These are phyloP conservation scores for Hypoxylon crocopeplum DNA, from an alignment of 495 filamentous ascomycete species.

Conservation along the genomic window DNA sequence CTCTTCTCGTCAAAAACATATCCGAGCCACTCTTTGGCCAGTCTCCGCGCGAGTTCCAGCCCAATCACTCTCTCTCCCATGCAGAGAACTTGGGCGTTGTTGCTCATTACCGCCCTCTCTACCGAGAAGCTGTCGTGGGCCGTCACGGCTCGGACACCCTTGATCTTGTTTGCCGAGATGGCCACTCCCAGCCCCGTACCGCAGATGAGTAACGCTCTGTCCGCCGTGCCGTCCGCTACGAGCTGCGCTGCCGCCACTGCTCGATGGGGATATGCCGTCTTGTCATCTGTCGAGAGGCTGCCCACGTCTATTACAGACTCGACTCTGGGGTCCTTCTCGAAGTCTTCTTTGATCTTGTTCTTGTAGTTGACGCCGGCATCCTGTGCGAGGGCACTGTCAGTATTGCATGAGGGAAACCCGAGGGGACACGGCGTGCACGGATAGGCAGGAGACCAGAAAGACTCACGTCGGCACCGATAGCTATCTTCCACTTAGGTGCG, in stretches of 20 bases:
- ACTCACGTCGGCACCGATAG: conserved; percentile 56
- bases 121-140: conserved; percentile 87
- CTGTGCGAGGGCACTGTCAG: conserved; percentile 47
- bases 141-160: conserved; percentile 82
- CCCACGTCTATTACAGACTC: conserved; percentile 72
- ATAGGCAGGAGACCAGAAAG: conserved; percentile 35
- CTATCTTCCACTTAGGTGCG: conserved; percentile 54
- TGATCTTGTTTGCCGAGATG: conserved; percentile 87
- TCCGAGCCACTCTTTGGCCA: conserved; percentile 82
- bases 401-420: neutral
- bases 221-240: conserved; percentile 70
- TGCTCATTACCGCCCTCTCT: conserved; percentile 80
- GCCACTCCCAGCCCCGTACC: conserved; percentile 87
- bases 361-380: conserved; percentile 83
- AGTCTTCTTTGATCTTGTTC: conserved; percentile 74
- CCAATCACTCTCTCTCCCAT: conserved; percentile 87
- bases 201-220: conserved; percentile 86
- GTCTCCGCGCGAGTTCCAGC: conserved; percentile 75
- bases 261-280: conserved; percentile 83
- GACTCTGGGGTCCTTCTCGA: conserved; percentile 72
- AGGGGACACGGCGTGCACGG: too few species aligned
- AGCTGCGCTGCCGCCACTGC: conserved; percentile 73
- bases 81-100: conserved; percentile 88
- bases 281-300: conserved; percentile 62
- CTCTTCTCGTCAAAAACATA: conserved; percentile 81